Conservation (phyloP, 148 eudicot genomes). For the Rhododendron ferrugineum region DNA sequence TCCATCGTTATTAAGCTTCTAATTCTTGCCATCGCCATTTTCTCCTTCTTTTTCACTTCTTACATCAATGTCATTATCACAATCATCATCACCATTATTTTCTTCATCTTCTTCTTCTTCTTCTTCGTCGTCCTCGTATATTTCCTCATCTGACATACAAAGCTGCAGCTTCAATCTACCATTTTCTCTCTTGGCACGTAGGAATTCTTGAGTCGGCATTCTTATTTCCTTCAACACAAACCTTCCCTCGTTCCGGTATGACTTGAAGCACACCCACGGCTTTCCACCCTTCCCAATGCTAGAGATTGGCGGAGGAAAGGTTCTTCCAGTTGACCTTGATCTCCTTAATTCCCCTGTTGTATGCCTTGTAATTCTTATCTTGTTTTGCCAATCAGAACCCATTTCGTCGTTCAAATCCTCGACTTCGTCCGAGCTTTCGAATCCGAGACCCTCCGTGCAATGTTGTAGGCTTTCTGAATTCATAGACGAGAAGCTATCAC, state of each 20-base stretch:
- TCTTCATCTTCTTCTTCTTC: constrained; percentile 24
- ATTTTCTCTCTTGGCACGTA: constrained; percentile 65
- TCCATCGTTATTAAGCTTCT: background rate
- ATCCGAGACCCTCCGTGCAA: constrained; percentile 91
- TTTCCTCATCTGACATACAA: constrained; percentile 43
- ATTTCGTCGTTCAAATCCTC: constrained; percentile 42
- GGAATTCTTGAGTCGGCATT: constrained; percentile 53
- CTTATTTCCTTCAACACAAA: constrained; percentile 65
- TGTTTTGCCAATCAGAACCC: background rate
- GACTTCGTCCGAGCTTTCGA: constrained; percentile 64
- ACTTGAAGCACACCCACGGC: constrained; percentile 58
- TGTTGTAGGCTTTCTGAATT: constrained; percentile 61
- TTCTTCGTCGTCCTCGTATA: constrained; percentile 12
- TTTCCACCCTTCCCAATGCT: constrained; percentile 68
- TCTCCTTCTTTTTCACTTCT: background rate
- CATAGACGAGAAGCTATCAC: constrained; percentile 53
- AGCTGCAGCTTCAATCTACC: constrained; percentile 64
- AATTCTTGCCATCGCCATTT: background rate
- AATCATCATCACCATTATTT: background rate
- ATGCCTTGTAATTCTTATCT: background rate
- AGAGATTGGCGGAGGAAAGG: constrained; percentile 82
- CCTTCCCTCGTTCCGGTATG: constrained; percentile 62
- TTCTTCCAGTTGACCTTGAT: constrained; percentile 23
- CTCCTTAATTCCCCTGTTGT: constrained; percentile 24
- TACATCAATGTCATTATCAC: background rate